Percentiles rank a stretch among this genome's conserved stretches.
phyloP scores from a whole-genome alignment of 176 grass and related monocot genomes.

The Zea luxurians region DNA sequence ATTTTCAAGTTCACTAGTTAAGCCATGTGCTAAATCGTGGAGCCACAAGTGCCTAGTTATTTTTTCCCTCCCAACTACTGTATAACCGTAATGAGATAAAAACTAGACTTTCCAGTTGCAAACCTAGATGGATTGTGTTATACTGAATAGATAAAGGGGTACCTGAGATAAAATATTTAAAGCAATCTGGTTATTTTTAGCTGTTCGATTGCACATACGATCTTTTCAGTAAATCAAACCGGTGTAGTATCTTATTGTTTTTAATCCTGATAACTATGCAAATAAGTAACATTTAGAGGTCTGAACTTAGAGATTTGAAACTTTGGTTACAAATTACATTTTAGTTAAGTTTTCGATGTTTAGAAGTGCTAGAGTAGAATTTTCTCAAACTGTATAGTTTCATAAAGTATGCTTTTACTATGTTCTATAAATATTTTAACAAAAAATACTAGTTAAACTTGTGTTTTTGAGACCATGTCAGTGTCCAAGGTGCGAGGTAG shows the following conservation, averaged over 20 bases:
- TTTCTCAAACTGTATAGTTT: background rate
- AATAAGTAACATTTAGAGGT: background rate
- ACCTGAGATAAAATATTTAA: background rate
- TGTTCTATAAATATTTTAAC: background rate
- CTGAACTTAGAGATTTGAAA: background rate
- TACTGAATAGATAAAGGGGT: background rate
- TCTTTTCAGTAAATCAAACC: too few species aligned
- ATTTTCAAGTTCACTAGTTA: background rate
- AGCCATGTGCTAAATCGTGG: background rate
- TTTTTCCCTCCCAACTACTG: background rate
- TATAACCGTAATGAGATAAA: background rate
- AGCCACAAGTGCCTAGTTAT: background rate
- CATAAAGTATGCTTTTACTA: background rate
- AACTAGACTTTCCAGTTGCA: background rate
- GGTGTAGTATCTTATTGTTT: background rate
- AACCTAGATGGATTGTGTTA: background rate
- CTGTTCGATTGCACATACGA: background rate
- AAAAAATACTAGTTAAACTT: background rate
- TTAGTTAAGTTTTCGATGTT: background rate
- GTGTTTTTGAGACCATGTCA: background rate
- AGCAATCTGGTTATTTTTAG: background rate
- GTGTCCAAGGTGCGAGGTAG: background rate
- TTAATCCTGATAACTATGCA: background rate
- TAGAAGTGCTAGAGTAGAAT: background rate
- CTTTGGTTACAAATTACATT: background rate